These are phyloP conservation scores for Picea sitchensis DNA, from an alignment of 75 land plant species.

Conservation along the genomic window DNA sequence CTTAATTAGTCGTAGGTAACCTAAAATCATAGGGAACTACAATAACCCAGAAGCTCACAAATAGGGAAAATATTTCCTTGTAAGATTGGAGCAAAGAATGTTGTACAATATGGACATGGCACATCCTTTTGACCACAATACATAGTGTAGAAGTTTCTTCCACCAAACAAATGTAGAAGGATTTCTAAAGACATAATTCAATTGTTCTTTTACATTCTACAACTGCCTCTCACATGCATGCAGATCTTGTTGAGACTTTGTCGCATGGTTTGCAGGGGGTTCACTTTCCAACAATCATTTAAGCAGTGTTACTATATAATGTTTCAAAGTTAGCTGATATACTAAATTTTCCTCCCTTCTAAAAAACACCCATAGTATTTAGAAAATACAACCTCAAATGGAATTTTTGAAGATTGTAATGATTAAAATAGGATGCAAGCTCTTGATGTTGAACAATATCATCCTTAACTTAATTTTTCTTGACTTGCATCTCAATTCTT, in stretches of 20 bases:
- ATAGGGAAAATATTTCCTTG: conserved; percentile 31
- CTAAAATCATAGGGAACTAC: conserved; percentile 36
- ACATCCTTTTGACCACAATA: conserved; percentile 39
- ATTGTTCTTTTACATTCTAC: conserved; percentile 17
- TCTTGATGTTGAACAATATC: conserved; percentile 54
- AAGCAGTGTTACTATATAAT: no score
- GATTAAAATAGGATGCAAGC: conserved; percentile 64
- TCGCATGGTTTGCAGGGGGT: conserved; percentile 30
- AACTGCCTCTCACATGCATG: conserved; percentile 44
- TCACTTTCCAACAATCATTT: conserved; percentile 45
- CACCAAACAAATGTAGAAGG: conserved; percentile 58
- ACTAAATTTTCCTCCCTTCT: conserved; percentile 33
- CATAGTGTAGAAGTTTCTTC: conserved; percentile 38
- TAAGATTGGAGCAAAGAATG: conserved; percentile 35
- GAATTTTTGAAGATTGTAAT: conserved; percentile 46
- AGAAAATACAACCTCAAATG: conserved; percentile 48
- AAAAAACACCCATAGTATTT: conserved; percentile 55
- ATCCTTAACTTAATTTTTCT: conserved; percentile 51
- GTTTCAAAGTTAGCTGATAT: conserved; percentile 39
- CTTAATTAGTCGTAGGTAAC: conserved; percentile 42
- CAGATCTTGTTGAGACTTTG: conserved; percentile 48
- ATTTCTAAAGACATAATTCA: conserved; percentile 50
- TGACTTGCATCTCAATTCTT: conserved; percentile 50
- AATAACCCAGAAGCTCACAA: conserved; percentile 42
- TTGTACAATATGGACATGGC: conserved; percentile 45